A percentile compares a stretch with the other conserved stretches of the same genome.
These are phyloP conservation scores for Microthlaspi erraticum DNA, from an alignment of 345 rosid genomes.

Conservation along the genomic window DNA sequence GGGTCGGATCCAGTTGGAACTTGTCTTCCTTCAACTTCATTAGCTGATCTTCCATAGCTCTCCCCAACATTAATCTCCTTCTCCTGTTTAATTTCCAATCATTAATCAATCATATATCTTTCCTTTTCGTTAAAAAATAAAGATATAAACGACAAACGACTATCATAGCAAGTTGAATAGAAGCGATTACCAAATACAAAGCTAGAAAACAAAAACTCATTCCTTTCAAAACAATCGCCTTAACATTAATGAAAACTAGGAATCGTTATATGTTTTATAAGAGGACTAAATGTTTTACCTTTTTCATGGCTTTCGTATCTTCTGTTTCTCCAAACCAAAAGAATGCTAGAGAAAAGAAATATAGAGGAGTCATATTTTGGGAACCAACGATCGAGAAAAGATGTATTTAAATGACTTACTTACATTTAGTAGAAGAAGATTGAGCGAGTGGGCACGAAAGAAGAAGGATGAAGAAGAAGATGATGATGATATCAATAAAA, in stretches of 20 bases:
- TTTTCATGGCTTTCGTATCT: constrained; percentile 33
- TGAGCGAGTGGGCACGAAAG: background rate
- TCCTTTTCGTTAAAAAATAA: background rate
- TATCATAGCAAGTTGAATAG: background rate
- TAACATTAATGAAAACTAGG: background rate
- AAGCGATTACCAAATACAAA: background rate
- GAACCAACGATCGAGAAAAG: background rate
- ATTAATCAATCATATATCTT: background rate
- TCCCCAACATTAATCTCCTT: constrained; percentile 20
- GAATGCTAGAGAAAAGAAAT: constrained; percentile 13
- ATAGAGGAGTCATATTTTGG: background rate
- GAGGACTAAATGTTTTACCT: constrained; percentile 8
- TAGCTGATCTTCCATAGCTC: constrained; percentile 26
- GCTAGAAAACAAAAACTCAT: background rate
- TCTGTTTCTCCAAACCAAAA: constrained; percentile 37
- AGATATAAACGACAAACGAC: background rate
- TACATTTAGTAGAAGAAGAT: constrained; percentile 42
- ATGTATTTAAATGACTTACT: background rate
- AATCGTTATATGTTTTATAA: background rate
- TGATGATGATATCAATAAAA: constrained; percentile 23
- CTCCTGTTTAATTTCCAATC: constrained; percentile 16
- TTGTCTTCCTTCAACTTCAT: constrained; percentile 46
- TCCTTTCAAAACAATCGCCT: background rate
- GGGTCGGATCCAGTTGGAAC: constrained; percentile 50
- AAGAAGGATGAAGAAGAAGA: constrained; percentile 25